These are phyloP conservation scores for Ogataea pignaliae DNA, from an alignment of 805 yeast species.

Conservation along the genomic window DNA sequence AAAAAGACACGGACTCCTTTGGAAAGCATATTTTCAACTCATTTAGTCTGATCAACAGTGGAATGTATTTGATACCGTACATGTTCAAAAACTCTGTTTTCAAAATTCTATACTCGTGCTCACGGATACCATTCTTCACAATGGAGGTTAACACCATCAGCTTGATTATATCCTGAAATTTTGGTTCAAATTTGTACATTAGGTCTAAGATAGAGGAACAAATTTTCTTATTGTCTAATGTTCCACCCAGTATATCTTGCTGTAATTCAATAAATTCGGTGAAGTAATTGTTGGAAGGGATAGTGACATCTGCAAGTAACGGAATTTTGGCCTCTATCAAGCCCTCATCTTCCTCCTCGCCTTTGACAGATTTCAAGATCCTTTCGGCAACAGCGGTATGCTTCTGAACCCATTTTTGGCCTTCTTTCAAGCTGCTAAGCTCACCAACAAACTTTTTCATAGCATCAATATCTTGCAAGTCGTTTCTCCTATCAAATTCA, in stretches of 20 bases:
- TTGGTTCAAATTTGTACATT: conserved; percentile 40
- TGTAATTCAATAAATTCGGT: conserved; percentile 54
- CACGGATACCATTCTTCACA: conserved; percentile 64
- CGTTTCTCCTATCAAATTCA: conserved; percentile 58
- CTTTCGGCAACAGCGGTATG: conserved; percentile 75
- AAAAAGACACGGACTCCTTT: conserved; percentile 21
- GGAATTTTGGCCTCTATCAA: conserved; percentile 6
- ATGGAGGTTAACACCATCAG: conserved; percentile 55
- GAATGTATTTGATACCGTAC: conserved; percentile 56
- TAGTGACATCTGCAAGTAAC: conserved; percentile 15
- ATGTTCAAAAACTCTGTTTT: conserved; percentile 53
- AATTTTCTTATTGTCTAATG: conserved; percentile 36
- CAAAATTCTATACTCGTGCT: conserved; percentile 53
- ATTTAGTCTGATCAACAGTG: conserved; percentile 44
- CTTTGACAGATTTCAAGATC: conserved; percentile 36
- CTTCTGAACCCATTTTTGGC: conserved; percentile 63
- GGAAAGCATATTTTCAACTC: conserved; percentile 44
- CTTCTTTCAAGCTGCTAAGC: conserved; percentile 58
- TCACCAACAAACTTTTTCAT: conserved; percentile 70
- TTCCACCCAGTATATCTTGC: conserved; percentile 62
- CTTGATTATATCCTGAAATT: conserved; percentile 43
- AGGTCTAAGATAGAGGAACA: conserved; percentile 42
- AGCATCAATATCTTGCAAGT: conserved; percentile 54
- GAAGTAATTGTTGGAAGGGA: conserved; percentile 27
- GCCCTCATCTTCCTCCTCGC: conserved; percentile 13